Evolutionary conservation across 768 basidiomycete species (phyloP), one percentile per base, ranked within the genome.

Genomic region (Aureoboletus auriporus): DNA sequence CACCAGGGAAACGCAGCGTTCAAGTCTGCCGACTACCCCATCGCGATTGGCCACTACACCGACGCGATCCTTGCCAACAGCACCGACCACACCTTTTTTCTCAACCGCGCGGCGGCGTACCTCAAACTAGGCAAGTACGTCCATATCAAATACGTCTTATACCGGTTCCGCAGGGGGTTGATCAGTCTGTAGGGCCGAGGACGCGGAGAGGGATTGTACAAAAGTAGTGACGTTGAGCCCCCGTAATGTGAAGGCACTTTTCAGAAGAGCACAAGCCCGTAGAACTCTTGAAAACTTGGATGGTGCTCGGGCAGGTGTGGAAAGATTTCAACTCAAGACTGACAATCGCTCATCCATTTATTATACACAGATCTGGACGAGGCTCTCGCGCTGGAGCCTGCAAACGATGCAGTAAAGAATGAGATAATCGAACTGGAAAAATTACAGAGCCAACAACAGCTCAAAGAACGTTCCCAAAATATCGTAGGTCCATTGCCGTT

Each of bases 121-220:
- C 77, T 97, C 52, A 94, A 93, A 76, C 79, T 95, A 71, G 84
- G 83, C 79, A 96, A 95, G 93, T 93, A 75, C 73, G 91, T 84
- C 68, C 42, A 6, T 28, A 9, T 1, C 29, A 23, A 20, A 39
- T 17, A 6, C 23, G 26, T 23, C 16, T 39, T 35, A 41, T 28
- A 23, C n/a, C 29, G 14, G 28, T 39, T 37, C 31, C 47, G 38
- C n/a, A 23, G 39, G 3, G 20, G 9, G 7, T 47, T 53, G 39
- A 51, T 48, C 37, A 40, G 41, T 26, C 39, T 46, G 6, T 49
- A 93, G 91, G 61, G 74, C 79, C 55, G 78, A 84, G 61, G 92
- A 94, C 67, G 87, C 86, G 14, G 84, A 88, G 58, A 68, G 87
- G 47, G 92, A 95, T 62, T 93, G 91, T 59, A 77, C 78, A 1